Percentiles rank a stretch among this genome's conserved stretches.
Conservation (phyloP, 176 grass and related monocot genomes). For the Bonia amplexicaulis region DNA sequence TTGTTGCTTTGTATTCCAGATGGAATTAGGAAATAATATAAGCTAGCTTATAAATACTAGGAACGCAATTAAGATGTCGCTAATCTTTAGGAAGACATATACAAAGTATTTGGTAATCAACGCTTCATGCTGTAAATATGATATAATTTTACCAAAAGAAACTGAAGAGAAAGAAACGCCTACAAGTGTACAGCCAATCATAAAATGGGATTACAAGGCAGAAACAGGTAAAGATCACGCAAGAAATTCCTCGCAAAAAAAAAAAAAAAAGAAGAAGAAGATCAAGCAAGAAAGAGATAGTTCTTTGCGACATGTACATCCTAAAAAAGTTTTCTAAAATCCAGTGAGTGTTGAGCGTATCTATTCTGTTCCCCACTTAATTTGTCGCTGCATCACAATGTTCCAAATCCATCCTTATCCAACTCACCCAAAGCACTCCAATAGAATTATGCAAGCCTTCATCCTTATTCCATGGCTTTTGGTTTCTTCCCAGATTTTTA, state of each 20-base stretch:
- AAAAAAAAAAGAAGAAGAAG: too few relatives aligned
- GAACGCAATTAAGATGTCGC: background rate
- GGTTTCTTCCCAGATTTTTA: background rate
- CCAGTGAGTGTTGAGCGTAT: background rate
- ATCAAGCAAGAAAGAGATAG: background rate
- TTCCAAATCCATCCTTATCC: conserved; percentile 25
- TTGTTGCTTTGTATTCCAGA: background rate
- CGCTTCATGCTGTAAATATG: background rate
- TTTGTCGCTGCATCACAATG: background rate
- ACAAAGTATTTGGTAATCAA: background rate
- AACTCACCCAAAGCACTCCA: background rate
- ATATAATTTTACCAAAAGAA: background rate
- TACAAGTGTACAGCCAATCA: background rate
- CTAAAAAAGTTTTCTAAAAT: background rate
- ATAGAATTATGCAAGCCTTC: background rate
- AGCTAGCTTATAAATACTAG: background rate
- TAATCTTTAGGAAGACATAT: background rate
- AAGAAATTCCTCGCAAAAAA: background rate
- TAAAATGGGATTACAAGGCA: background rate
- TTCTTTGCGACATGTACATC: background rate
- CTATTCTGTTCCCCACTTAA: conserved; percentile 22
- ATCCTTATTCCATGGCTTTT: conserved; percentile 9
- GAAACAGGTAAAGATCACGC: background rate
- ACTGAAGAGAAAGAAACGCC: background rate
- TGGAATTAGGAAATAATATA: background rate